Evolutionary conservation across 768 basidiomycete species (phyloP).

Genomic region (Suillus luteus): DNA sequence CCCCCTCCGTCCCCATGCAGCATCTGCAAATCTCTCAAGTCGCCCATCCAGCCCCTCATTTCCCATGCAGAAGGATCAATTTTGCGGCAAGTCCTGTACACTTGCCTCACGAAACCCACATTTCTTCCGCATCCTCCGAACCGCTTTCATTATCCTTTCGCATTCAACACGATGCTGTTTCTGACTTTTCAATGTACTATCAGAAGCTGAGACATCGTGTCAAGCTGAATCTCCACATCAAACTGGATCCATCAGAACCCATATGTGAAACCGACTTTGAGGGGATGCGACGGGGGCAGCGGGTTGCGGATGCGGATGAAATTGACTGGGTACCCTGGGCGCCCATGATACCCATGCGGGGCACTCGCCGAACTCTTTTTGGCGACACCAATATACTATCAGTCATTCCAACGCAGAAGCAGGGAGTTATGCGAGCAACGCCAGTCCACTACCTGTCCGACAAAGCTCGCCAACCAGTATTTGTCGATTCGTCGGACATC

Average conservation of each 20-base stretch:
- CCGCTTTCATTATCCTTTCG: conserved; percentile 4
- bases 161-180: neutral
- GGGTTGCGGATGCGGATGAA: conserved; percentile 4
- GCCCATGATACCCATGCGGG: neutral
- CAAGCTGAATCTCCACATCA: neutral
- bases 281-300: too few species aligned
- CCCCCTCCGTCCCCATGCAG: neutral
- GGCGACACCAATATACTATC: conserved; percentile 1
- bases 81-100: conserved; percentile 12
- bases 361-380: neutral
- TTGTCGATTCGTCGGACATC: conserved; percentile 18
- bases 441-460: conserved; percentile 24
- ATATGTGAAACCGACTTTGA: conserved; percentile 18
- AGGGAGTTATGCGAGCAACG: neutral
- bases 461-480: conserved; percentile 20
- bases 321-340: conserved; percentile 4
- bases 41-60: neutral
- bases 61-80: neutral
- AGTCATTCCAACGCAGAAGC: conserved; percentile 11
- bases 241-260: conserved; percentile 13
- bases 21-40: neutral
- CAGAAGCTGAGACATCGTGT: neutral
- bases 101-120: neutral
- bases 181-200: conserved; percentile 9
- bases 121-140: conserved; percentile 5